These are phyloP conservation scores for Mortierella sp. DNA, from an alignment of 371 early-diverging fungal genomes.

Conservation along the genomic window DNA sequence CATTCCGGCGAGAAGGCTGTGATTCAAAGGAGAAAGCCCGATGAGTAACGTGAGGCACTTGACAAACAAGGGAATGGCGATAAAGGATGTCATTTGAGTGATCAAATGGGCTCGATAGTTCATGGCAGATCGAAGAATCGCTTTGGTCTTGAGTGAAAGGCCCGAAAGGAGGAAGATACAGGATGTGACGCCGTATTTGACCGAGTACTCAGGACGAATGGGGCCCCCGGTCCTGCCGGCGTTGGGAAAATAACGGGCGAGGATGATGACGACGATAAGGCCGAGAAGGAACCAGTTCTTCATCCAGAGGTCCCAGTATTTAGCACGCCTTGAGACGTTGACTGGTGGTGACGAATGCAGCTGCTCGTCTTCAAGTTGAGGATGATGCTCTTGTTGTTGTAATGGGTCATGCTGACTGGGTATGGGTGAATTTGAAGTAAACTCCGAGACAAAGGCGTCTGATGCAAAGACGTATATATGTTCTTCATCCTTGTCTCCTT, in stretches of 20 bases:
- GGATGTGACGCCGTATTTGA: conserved; percentile 72
- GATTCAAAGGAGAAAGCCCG: conserved; percentile 58
- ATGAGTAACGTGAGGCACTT: conserved; percentile 65
- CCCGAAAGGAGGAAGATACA: conserved; percentile 77
- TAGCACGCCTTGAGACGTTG: no score
- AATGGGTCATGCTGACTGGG: no score
- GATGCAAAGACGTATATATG: no score
- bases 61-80: conserved; percentile 72
- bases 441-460: no score
- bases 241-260: conserved; percentile 69
- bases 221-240: conserved; percentile 68
- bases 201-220: conserved; percentile 67
- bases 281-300: conserved; percentile 68
- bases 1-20: conserved; percentile 66
- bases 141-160: conserved; percentile 68
- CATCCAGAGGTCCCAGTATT: conserved; percentile 14
- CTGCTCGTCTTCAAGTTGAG: no score
- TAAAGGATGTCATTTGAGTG: conserved; percentile 67
- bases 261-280: conserved; percentile 64
- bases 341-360: no score
- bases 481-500: no score
- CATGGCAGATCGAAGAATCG: conserved; percentile 65
- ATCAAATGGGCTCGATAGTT: conserved; percentile 68
- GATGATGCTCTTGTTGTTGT: no score
- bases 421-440: no score